These are phyloP conservation scores for Ceratocystis diversiconidia DNA, from an alignment of 2,329 filamentous ascomycete species.

Conservation along the genomic window DNA sequence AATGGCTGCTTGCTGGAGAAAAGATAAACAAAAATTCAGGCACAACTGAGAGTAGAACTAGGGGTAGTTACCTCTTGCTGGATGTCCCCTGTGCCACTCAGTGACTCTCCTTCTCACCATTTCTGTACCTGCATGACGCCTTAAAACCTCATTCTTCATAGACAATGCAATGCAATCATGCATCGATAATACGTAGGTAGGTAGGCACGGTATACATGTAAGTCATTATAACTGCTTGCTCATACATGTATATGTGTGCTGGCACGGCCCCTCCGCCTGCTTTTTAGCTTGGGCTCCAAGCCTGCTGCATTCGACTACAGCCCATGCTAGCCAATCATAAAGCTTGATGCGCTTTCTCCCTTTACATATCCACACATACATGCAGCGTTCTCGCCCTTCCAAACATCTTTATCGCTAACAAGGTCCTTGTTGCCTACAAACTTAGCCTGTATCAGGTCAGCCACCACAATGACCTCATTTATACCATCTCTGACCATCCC, in stretches of 20 bases:
- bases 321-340: not conserved
- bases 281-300: not conserved
- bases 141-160: not conserved
- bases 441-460: not conserved
- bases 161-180: too few species aligned
- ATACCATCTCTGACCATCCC: conserved; percentile 68
- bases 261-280: not conserved
- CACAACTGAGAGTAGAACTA: too few species aligned
- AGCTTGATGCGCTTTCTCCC: not conserved
- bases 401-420: not conserved
- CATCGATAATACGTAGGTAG: too few species aligned
- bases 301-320: not conserved
- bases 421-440: not conserved
- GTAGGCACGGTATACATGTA: too few species aligned
- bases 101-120: not conserved
- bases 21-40: too few species aligned
- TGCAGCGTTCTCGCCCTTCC: too few species aligned
- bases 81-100: not conserved
- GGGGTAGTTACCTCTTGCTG: too few species aligned
- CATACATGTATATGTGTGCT: not conserved
- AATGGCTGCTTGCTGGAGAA: too few species aligned
- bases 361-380: too few species aligned
- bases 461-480: conserved; percentile 56
- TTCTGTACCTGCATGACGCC: not conserved
- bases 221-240: too few species aligned